Conservation (phyloP, 2,329 filamentous ascomycete species). For the Colletotrichum agaves region DNA sequence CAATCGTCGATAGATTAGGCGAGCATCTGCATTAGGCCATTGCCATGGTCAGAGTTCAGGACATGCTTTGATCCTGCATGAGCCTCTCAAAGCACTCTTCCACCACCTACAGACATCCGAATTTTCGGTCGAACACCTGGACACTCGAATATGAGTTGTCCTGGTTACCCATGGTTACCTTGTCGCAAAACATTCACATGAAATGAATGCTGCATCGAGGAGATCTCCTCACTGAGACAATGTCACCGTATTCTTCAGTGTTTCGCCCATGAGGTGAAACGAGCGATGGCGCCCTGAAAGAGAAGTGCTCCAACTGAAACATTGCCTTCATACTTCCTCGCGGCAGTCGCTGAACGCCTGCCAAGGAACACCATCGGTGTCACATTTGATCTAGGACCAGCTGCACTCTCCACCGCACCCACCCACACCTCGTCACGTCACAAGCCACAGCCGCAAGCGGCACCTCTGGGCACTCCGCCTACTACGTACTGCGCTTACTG, state of each 20-base stretch:
- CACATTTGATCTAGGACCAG: constrained; percentile 19
- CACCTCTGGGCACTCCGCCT: not conserved
- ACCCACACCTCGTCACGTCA: not conserved
- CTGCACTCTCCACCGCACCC: not conserved
- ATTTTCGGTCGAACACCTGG: not conserved
- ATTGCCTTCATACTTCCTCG: constrained; percentile 29
- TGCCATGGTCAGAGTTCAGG: not conserved
- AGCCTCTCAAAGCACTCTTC: not conserved
- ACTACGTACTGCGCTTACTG: not conserved
- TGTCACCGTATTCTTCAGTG: not conserved
- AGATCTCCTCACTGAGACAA: not conserved
- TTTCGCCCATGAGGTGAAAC: constrained; percentile 8
- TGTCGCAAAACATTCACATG: not conserved
- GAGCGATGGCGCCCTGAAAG: constrained; percentile 7
- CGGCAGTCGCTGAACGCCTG: constrained; percentile 1
- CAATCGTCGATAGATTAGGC: not conserved
- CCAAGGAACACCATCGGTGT: constrained; percentile 31
- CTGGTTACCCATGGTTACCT: not conserved
- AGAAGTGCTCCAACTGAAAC: constrained; percentile 27
- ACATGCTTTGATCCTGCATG: constrained; percentile 14
- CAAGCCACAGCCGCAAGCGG: constrained; percentile 30
- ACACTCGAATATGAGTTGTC: not conserved
- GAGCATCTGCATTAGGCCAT: not conserved
- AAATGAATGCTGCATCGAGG: too few species aligned
- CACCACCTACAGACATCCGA: constrained; percentile 1